Conservation (phyloP, 1,139 yeast genomes). For the Kodamaea derodonti region DNA sequence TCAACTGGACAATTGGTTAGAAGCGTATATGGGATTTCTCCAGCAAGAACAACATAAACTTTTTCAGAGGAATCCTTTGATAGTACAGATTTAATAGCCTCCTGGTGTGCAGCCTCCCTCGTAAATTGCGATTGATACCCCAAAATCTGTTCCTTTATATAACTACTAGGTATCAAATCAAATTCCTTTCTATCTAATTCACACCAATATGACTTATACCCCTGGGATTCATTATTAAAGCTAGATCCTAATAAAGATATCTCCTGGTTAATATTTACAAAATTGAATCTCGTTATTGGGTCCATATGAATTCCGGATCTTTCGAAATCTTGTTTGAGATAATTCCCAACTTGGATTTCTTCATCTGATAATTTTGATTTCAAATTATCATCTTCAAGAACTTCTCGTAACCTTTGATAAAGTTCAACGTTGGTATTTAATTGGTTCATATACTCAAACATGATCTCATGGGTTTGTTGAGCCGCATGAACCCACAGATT, state of each 20-base stretch:
- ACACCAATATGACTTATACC: constrained; percentile 39
- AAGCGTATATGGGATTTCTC: constrained; percentile 63
- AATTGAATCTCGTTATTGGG: constrained; percentile 59
- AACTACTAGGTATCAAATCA: constrained; percentile 21
- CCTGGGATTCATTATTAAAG: constrained; percentile 58
- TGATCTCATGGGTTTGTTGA: constrained; percentile 79
- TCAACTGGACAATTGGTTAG: constrained; percentile 58
- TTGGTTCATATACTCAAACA: constrained; percentile 93
- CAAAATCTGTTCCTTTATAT: constrained; percentile 24
- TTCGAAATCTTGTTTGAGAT: constrained; percentile 79
- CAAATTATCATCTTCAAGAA: constrained; percentile 45
- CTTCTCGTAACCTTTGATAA: constrained; percentile 54
- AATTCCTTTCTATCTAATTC: constrained; percentile 30
- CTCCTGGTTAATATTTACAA: constrained; percentile 75
- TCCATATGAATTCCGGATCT: constrained; percentile 88
- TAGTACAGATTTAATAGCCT: background rate
- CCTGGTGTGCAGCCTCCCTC: background rate
- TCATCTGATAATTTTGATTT: constrained; percentile 50
- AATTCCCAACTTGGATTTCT: constrained; percentile 78
- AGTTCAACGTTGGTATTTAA: constrained; percentile 81
- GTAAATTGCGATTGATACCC: constrained; percentile 19
- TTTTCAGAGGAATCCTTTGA: constrained; percentile 12
- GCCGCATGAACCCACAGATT: constrained; percentile 72
- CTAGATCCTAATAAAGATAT: constrained; percentile 82
- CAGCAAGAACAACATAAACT: constrained; percentile 60